These are phyloP conservation scores for Rhodotorula sp. DNA, from an alignment of 1,284 basidiomycete species.

Conservation along the genomic window DNA sequence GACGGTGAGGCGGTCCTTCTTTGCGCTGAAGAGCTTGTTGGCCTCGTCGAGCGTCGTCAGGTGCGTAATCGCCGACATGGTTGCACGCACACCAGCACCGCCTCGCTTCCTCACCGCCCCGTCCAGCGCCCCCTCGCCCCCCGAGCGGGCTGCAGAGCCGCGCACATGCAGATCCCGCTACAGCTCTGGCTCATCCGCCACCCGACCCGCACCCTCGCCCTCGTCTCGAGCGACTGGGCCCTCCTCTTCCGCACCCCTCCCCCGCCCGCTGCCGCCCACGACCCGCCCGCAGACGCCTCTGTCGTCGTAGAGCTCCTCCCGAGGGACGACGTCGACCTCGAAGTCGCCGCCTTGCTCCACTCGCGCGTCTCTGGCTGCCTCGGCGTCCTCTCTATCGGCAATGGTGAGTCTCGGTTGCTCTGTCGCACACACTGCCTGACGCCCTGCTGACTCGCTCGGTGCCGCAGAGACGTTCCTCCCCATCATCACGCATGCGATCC, in stretches of 20 bases:
- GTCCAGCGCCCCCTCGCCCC: no score
- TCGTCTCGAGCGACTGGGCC: slow-evolving; percentile 19
- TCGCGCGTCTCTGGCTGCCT: slow-evolving; percentile 66
- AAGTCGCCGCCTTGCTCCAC: slow-evolving; percentile 58
- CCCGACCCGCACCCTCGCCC: slow-evolving; percentile 16
- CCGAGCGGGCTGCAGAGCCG: no score
- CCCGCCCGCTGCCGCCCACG: background rate
- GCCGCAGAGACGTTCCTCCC: slow-evolving; percentile 73
- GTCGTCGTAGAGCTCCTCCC: slow-evolving; percentile 77
- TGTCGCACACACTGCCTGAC: background rate
- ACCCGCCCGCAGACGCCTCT: background rate
- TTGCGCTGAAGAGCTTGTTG: slow-evolving; percentile 28
- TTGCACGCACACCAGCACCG: no score
- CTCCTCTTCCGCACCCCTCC: slow-evolving; percentile 26
- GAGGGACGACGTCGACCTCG: slow-evolving; percentile 68
- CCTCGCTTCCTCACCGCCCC: no score
- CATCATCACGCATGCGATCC: slow-evolving; percentile 70
- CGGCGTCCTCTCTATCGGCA: slow-evolving; percentile 59
- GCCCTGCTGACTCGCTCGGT: background rate
- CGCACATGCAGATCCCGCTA: background rate
- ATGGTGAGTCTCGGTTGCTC: slow-evolving; percentile 47
- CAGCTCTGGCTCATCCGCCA: slow-evolving; percentile 30
- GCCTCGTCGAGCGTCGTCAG: slow-evolving; percentile 18
- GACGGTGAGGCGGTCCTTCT: slow-evolving; percentile 31
- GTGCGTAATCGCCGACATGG: slow-evolving; percentile 29